Evolutionary conservation across 2,329 filamentous ascomycete genomes (phyloP).

Genomic region (Raffaelea albimanens): DNA sequence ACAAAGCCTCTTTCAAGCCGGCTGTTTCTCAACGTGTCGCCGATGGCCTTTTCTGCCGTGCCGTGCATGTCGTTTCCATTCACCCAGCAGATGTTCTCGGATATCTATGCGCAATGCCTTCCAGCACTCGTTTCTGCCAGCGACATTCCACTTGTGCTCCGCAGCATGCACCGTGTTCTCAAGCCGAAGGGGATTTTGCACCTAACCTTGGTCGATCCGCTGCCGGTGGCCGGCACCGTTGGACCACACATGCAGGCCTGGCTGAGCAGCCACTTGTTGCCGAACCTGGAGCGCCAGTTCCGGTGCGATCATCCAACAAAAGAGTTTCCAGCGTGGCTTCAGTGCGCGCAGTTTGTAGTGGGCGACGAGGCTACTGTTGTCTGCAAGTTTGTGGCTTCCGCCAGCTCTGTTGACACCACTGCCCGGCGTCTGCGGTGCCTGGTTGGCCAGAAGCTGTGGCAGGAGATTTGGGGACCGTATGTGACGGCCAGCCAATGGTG

Average conservation of each 20-base stretch:
- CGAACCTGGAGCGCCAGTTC: conserved; percentile 49
- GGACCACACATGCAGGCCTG: conserved; percentile 50
- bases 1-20: conserved; percentile 27
- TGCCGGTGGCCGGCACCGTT: conserved; percentile 43
- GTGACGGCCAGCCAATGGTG: conserved; percentile 45
- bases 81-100: conserved; percentile 33
- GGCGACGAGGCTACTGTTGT: conserved; percentile 37
- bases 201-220: conserved; percentile 53
- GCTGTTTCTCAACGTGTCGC: conserved; percentile 29
- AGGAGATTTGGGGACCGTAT: conserved; percentile 48
- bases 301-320: conserved; percentile 50
- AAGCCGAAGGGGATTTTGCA: conserved; percentile 45
- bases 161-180: conserved; percentile 47
- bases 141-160: conserved; percentile 46
- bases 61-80: conserved; percentile 26
- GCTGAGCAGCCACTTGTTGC: conserved; percentile 51
- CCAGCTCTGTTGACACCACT: conserved; percentile 15
- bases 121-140: conserved; percentile 46
- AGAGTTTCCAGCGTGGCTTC: conserved; percentile 50
- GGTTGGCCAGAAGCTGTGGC: conserved; percentile 49
- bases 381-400: conserved; percentile 38
- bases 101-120: conserved; percentile 44
- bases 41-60: conserved; percentile 28
- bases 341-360: conserved; percentile 41
- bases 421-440: conserved; percentile 34